Base-by-base conservation (phyloP, 2,329 filamentous ascomycete species). In the Pseudocercospora fuligena region DNA sequence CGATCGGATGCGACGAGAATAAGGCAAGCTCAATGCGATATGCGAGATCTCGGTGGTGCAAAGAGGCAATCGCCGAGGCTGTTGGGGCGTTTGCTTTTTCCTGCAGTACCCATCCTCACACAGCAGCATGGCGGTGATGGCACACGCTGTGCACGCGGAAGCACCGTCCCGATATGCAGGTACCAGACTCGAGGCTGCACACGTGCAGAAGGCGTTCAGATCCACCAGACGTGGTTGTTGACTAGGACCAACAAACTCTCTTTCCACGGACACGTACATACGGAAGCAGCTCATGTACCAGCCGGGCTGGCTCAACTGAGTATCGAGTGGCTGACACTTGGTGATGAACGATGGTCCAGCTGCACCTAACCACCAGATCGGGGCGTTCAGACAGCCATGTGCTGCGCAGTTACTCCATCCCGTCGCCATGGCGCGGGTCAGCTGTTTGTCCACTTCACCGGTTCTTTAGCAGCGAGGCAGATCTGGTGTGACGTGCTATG, bases 151-250 rank as follows among this genome's bases (percentile, higher is more conserved):
- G 53, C 43, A 40, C 27, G 21, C 60, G 64, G 64, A 19, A 53
- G 14, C 14, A 8, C 46, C 19, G 23, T 40, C 51, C 60, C 64
- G 64, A 47, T 23, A 66, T 60, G 64, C 64, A 66, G 64, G 64
- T 60, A 66, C 64, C 59, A 65, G 57, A 47, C 25, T 46, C 49
- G 46, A 5, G n/a, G 9, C 25, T 27, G 31, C 29, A 43, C 54
- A 54, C 63, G 23, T 43, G 40, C 49, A 23, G 47, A 21, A 14
- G 23, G 31, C 29, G 49, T 14, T 29, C 19, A 12, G 59, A 31
- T 21, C 36, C 19, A n/a, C 31, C 8, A 21, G 14, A 21, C 27
- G 16, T 36, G 33, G 51, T 25, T 53, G 63, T 46, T 23, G 33
- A 33, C 49, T 43, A 19, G n/a, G 29, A 19, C 54, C 40, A 9